phyloP scores from a whole-genome alignment of 495 filamentous ascomycete genomes.

The Trichoderma orchidacearum region DNA sequence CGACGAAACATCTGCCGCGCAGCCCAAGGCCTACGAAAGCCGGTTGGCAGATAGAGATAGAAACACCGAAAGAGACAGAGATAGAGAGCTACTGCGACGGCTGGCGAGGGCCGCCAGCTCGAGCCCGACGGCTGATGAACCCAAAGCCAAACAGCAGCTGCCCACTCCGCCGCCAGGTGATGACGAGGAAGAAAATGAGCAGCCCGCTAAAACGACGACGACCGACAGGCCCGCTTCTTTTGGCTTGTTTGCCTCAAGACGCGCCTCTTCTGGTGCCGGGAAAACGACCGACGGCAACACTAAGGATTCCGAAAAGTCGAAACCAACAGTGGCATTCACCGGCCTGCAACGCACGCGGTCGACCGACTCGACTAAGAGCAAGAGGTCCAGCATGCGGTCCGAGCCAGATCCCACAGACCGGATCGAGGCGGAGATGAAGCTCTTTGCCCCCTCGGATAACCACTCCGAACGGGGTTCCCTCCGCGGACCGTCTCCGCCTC shows the following conservation, averaged over 20 bases:
- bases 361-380: constrained; percentile 22
- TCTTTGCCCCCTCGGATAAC: constrained; percentile 39
- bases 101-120: constrained; percentile 48
- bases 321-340: constrained; percentile 23
- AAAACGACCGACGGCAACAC: constrained; percentile 1
- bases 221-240: not conserved
- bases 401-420: constrained; percentile 42
- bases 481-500: constrained; percentile 29
- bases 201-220: not conserved
- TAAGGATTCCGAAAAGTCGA: not conserved
- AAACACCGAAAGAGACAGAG: no score
- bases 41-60: no score
- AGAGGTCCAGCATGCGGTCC: constrained; percentile 26
- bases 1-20: constrained; percentile 1
- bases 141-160: not conserved
- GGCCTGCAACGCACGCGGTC: constrained; percentile 19
- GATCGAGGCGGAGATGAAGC: constrained; percentile 37
- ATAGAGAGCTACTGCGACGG: constrained; percentile 49
- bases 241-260: not conserved
- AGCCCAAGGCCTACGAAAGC: constrained; percentile 13
- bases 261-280: not conserved
- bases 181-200: not conserved
- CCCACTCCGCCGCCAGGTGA: not conserved
- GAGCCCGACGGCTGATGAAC: constrained; percentile 22
- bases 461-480: constrained; percentile 39